Evolutionary conservation across 768 basidiomycete species (phyloP), one percentile per base, ranked within the genome.

Genomic region (Rhizopogon roseolus): DNA sequence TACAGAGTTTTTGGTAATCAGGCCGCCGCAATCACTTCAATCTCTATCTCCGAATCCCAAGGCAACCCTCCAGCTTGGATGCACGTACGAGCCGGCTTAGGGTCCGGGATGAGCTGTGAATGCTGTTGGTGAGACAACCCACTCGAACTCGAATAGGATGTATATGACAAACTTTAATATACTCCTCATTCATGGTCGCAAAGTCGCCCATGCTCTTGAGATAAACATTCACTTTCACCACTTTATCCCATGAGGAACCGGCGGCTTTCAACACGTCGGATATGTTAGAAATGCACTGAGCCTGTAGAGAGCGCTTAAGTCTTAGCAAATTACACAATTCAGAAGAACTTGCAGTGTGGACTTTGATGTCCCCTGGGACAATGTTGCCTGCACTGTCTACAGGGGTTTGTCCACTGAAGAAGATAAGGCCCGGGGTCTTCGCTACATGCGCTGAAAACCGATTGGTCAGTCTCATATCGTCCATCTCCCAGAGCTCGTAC

Each of bases 21-120:
- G 41, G 53, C 57, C 32, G 77, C 66, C n/a, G 84, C 82, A 55
- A 85, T 84, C 7, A 76, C 81, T 66, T 89, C 88, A 39, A 89
- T 83, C 73, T 91, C 88, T 41, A 88, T 76, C 59, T 86, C 78
- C 6, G 88, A 86, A 55, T 86, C 85, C 59, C 76, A 75, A 0
- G 87, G 87, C 36, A 90, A 73, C 58, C 78, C 78, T 7, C 78
- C 84, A 11, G 82, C 85, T 71, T 90, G 86, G 57, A 92, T 87
- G 66, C 84, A 86, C 8, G 86, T 87, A 52, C 88, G 71, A 7
- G 88, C 82, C 10, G 89, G 90, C 70, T 88, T 88, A 14, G 79
- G 80, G 32, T 64, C 70, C 0, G 80, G 81, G 28, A 81, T 61
- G 8, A 79, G 55, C 79, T 80, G 41, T 13, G 14, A n/a, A 61